Evolutionary conservation across 169 alveolate species (phyloP), one percentile per base, ranked within the genome.

Genomic region (Miamiensis avidus): DNA sequence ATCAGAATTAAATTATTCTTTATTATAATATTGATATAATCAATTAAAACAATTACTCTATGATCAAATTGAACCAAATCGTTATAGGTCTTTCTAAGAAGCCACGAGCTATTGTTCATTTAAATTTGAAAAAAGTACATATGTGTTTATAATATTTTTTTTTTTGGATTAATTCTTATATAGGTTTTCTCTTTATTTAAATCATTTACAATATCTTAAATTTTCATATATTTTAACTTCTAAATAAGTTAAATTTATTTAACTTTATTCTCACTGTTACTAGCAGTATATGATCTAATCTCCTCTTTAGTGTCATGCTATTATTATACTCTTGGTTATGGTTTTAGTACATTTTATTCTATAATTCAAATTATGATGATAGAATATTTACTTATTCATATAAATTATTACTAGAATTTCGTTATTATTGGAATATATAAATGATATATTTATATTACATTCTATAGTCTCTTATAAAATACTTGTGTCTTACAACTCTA

Each of bases 181-280:
- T 49, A 49, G 4, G 69, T 49, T 11, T 49, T 49, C 15, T 77
- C 72, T 33, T 33, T 31, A n/a, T 77, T 69, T 29, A 77, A 31
- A 31, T 64, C 28, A 31, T 25, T 69, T 77, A 34, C 72, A 0
- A 77, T 25, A 27, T 77, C 74, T 28, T 27, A 25, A 20, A 77
- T 28, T 25, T 77, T 77, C 65, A 77, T 33, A 34, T 77, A 77
- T 33, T 77, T 77, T 29, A 77, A 27, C 31, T 77, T 77, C 29
- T 49, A 74, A 34, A 76, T 26, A 27, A 4, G 4, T 49, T 11
- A 11, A 49, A 11, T 49, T 4, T 11, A 49, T 49, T 49, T 20
- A 11, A 49, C 20, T 11, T 49, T 49, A 49, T 49, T 49, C 20
- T 49, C 20, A 49, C 69, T 49, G 4, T 20, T 49, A 49, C 4